These are phyloP conservation scores for Tulasnella sp. DNA, from an alignment of 768 basidiomycete genomes.

Conservation along the genomic window DNA sequence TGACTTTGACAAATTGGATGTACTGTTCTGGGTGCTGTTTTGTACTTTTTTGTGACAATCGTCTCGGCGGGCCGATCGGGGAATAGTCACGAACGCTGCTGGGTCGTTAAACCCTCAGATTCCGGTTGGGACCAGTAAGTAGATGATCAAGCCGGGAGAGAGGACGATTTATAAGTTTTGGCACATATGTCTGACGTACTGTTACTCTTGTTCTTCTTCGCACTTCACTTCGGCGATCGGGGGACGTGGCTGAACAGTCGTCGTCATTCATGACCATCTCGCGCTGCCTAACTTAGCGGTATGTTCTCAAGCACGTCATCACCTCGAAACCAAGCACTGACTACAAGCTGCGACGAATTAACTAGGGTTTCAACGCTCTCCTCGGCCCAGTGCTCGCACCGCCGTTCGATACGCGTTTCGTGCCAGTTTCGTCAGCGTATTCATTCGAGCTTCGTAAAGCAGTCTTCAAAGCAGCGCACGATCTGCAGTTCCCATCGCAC, in stretches of 20 bases:
- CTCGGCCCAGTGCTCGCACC: constrained; percentile 56
- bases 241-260: constrained; percentile 37
- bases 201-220: not conserved
- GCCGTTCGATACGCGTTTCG: constrained; percentile 52
- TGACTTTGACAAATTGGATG: not conserved
- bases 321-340: not conserved
- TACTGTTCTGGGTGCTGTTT: not conserved
- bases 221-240: not conserved
- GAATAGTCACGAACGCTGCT: constrained; percentile 75
- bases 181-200: not conserved
- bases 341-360: not conserved
- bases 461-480: constrained; percentile 58
- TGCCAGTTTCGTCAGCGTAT: constrained; percentile 78
- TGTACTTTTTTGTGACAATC: not conserved
- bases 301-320: not conserved
- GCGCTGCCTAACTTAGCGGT: constrained; percentile 57
- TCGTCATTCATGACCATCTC: constrained; percentile 75
- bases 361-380: constrained; percentile 60
- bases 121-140: constrained; percentile 69
- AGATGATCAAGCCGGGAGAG: not conserved
- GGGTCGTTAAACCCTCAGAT: constrained; percentile 66
- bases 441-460: constrained; percentile 56
- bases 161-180: no score
- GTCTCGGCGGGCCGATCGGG: not conserved
- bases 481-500: constrained; percentile 39